Evolutionary conservation across 2,329 filamentous ascomycete species (phyloP), one percentile per base, ranked within the genome.

Genomic region (Aspergillus amoenus): DNA sequence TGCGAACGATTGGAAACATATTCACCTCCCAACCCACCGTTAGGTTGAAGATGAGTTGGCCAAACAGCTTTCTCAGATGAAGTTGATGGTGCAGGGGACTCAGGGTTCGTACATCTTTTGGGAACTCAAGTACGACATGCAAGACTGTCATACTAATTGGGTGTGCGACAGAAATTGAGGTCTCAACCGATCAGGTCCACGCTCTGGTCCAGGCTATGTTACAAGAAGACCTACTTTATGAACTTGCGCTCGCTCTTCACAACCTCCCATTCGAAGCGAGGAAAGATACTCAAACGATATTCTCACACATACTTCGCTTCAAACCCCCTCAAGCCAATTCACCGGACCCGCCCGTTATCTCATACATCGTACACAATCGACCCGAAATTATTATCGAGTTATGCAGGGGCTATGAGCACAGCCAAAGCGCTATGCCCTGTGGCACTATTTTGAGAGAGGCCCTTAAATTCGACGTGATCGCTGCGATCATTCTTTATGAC

Each of bases 221-320:
- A 66, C 87, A 93, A 71, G 92, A 97, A 77, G 92, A 96, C 73
- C 82, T 99, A 7, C 86, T 99, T 43, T 90, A 90, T 66, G 82
- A 90, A 51, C 87, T 99, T 57, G 91, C 93, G 18, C 83, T 88
- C 59, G 89, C 89, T 70, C 88, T 99, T 45, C 87, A 91, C 75
- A 85, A 88, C 51, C 84, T 99, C 4, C 92, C 93, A 0, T 99
- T 99, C 79, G 94, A 99, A 79, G 91, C 93, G 39, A 88, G 93
- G 69, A 97, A 97, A 79, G 93, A 97, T 71, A 90, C 91, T 12
- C 93, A 97, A 73, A 90, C 94, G 61, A 94, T 97, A 72, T 94
- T 97, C 78, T 96, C 92, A 41, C 94, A 93, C 73, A 89, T 95
- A 65, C 91, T 97, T 72, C 90, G 93, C 64, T 97, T 94, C 80